Base-by-base conservation (phyloP, 108 stramenopile species). In the Cyclostephanos invisitatus region DNA sequence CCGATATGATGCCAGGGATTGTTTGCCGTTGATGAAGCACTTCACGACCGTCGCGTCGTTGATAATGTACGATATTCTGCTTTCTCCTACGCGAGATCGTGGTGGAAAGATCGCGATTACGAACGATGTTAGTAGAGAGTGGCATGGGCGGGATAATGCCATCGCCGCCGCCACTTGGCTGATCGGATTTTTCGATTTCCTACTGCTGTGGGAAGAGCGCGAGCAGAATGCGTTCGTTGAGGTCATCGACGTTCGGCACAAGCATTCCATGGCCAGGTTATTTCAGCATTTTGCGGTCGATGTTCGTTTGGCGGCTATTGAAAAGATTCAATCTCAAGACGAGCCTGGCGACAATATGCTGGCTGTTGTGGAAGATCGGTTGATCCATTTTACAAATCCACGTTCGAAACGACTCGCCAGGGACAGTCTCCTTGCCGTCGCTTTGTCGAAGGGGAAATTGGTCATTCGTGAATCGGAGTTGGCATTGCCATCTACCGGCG, bases 1-100 rank as follows among this genome's bases (percentile, higher is more conserved):
- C 59, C 72, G 58, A 20, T 85, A 81, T 51, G 81, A 87, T n/a
- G 47, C 56, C 3, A 77, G 62, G 54, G 80, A 81, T 67, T 75
- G 71, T 37, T 21, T 84, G 46, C 87, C 85, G 64, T 71, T 87
- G 20, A 87, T 81, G 64, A 85, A 85, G 56, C 83, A 84, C 25
- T 73, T 84, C 65, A 87, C 79, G 20, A 72, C 70, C 2, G 71
- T 75, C 5, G 59, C 81, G 32, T 67, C 73, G 17, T 59, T 84
- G 32, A 83, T 85, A 48, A 22, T 27, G 8, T 60, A 81, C n/a
- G 85, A 87, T 54, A 82, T 87, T 17, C 64, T 87, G 55, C 29
- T 71, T 17, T 40, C 38, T 9, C 69, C 67, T 22, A 10, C 14
- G 20, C 2, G 35, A 51, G 68, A 32, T 32, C 4, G 32, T 32